These are phyloP conservation scores for Phyllosticta capitalensis DNA, from an alignment of 2,329 filamentous ascomycete species.

Conservation along the genomic window DNA sequence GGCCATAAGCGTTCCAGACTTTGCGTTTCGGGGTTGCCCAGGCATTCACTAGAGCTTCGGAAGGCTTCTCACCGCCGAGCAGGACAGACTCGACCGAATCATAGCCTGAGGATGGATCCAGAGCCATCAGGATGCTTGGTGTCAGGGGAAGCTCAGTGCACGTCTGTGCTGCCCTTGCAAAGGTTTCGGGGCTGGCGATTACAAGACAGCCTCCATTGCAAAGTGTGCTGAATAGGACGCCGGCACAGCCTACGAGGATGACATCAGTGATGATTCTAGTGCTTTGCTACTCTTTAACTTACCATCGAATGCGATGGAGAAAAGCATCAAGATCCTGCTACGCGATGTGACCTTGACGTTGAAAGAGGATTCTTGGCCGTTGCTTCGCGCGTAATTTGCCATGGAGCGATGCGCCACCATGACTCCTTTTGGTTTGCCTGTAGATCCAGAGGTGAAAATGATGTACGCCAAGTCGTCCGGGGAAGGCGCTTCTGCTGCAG, in stretches of 20 bases:
- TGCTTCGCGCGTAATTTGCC: background rate
- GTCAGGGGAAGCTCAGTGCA: background rate
- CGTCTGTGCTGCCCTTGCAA: background rate
- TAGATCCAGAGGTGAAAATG: slow-evolving; percentile 45
- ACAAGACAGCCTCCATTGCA: slow-evolving; percentile 19
- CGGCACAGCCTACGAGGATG: slow-evolving; percentile 26
- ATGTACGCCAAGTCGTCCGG: slow-evolving; percentile 39
- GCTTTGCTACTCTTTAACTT: slow-evolving; percentile 13
- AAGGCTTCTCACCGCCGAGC: slow-evolving; percentile 1
- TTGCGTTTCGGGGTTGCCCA: background rate
- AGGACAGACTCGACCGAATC: background rate
- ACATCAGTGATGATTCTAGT: background rate
- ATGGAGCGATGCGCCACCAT: slow-evolving; percentile 14
- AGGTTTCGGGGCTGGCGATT: background rate
- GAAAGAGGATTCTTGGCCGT: background rate
- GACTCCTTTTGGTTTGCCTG: slow-evolving; percentile 14
- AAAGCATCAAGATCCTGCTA: slow-evolving; percentile 9
- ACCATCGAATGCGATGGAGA: slow-evolving; percentile 46
- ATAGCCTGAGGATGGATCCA: slow-evolving; percentile 2
- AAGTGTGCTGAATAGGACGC: slow-evolving; percentile 47
- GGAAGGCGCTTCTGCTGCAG: background rate
- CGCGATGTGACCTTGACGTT: background rate
- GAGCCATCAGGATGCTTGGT: slow-evolving; percentile 3
- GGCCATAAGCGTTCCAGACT: slow-evolving; percentile 10
- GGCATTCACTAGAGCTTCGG: background rate